Conservation (phyloP, 2,329 filamentous ascomycete genomes). For the Aspergillus persii region DNA sequence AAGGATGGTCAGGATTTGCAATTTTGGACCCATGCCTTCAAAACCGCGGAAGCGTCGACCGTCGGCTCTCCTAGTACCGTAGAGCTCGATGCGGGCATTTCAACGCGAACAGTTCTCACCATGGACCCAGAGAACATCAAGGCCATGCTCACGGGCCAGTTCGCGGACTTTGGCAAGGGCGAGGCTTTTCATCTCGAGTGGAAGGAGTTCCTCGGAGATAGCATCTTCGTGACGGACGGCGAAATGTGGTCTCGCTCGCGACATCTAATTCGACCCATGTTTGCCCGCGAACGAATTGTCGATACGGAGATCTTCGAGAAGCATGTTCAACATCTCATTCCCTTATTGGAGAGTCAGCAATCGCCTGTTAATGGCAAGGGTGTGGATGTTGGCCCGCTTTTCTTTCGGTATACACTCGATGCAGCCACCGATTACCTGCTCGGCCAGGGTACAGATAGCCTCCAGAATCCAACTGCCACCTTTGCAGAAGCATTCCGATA, state of each 20-base stretch:
- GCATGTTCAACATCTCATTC: conserved; percentile 71
- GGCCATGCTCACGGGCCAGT: conserved; percentile 83
- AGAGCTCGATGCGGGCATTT: conserved; percentile 30
- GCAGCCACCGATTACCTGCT: conserved; percentile 83
- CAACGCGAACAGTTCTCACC: conserved; percentile 66
- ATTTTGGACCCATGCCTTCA: conserved; percentile 59
- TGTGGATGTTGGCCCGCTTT: conserved; percentile 71
- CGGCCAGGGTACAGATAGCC: conserved; percentile 67
- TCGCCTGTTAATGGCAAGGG: conserved; percentile 35
- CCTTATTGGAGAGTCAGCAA: conserved; percentile 57
- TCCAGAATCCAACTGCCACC: conserved; percentile 59
- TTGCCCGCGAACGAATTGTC: conserved; percentile 78
- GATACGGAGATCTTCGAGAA: conserved; percentile 81
- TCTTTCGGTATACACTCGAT: conserved; percentile 82
- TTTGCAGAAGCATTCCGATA: conserved; percentile 82
- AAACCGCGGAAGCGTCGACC: conserved; percentile 27
- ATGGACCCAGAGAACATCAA: conserved; percentile 88
- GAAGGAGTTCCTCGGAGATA: conserved; percentile 78
- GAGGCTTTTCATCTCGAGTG: conserved; percentile 68
- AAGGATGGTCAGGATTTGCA: conserved; percentile 57
- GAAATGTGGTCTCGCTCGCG: conserved; percentile 75
- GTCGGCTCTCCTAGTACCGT: conserved; percentile 24
- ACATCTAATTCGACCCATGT: conserved; percentile 84
- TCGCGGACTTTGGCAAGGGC: conserved; percentile 82
- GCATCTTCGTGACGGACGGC: conserved; percentile 80